Conservation (phyloP, 805 yeast genomes). For the Monosporozyma siamensis region DNA sequence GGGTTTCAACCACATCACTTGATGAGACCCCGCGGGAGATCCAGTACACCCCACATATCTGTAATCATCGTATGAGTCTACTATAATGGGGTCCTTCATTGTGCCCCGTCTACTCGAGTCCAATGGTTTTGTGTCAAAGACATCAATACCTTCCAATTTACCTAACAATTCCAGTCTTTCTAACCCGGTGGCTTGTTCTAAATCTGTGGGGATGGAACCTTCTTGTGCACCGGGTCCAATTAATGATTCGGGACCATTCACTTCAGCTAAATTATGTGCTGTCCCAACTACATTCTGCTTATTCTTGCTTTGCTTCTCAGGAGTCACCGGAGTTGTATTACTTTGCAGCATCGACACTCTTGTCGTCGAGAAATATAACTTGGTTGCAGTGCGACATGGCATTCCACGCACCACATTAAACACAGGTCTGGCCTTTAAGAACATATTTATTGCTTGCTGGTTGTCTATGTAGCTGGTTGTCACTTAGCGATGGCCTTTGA, state of each 20-base stretch:
- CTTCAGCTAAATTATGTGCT: constrained; percentile 64
- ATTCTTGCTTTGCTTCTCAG: constrained; percentile 22
- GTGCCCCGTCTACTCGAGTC: constrained; percentile 87
- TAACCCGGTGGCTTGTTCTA: constrained; percentile 96
- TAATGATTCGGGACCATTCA: constrained; percentile 64
- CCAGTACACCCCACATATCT: constrained; percentile 98
- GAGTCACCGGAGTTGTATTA: no score
- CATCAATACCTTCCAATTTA: constrained; percentile 89
- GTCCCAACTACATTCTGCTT: constrained; percentile 36
- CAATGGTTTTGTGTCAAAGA: constrained; percentile 82
- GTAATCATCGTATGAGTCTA: constrained; percentile 84
- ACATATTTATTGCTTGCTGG: no score
- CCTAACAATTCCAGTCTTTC: constrained; percentile 93
- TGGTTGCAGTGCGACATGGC: no score
- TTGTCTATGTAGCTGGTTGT: no score
- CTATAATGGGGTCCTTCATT: constrained; percentile 74
- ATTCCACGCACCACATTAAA: no score
- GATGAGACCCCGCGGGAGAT: constrained; percentile 87
- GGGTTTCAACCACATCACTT: constrained; percentile 86
- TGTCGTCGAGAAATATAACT: background rate
- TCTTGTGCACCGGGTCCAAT: constrained; percentile 85
- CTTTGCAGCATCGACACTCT: no score
- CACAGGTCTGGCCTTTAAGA: no score
- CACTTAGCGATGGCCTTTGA: no score
- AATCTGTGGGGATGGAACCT: constrained; percentile 83